Conservation (phyloP, 192 early-diverging fungal genomes). For the Umbelopsis isabellina region DNA sequence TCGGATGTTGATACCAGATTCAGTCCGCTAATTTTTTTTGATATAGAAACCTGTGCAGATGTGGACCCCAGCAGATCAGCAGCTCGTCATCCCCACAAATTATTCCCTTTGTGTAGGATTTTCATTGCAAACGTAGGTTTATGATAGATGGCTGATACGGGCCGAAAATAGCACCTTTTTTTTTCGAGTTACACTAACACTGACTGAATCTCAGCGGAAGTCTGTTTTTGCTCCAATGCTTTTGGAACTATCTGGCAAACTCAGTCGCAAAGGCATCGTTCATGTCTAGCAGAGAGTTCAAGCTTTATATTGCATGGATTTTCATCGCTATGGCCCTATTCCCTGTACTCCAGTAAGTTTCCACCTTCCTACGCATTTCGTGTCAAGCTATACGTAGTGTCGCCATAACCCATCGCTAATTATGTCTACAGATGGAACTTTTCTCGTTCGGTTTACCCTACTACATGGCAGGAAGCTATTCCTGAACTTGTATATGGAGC, state of each 20-base stretch:
- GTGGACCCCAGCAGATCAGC: conserved; percentile 27
- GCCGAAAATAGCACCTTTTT: background rate
- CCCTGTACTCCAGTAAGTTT: conserved; percentile 39
- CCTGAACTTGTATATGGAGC: conserved; percentile 38
- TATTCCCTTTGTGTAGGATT: conserved; percentile 37
- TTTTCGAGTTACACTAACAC: background rate
- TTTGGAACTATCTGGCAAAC: conserved; percentile 53
- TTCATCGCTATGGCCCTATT: conserved; percentile 35
- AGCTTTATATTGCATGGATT: conserved; percentile 43
- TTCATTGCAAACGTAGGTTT: conserved; percentile 45
- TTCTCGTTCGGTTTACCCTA: conserved; percentile 28
- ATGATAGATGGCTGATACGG: background rate
- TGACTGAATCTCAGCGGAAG: conserved; percentile 30
- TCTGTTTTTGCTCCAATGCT: conserved; percentile 49
- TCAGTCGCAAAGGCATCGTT: conserved; percentile 44
- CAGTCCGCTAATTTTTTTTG: background rate
- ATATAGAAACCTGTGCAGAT: conserved; percentile 21
- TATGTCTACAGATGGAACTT: conserved; percentile 24
- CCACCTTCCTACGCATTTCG: background rate
- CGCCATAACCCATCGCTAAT: background rate
- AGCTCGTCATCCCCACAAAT: conserved; percentile 1
- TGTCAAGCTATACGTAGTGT: no score
- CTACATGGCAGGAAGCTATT: conserved; percentile 37
- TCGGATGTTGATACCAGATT: background rate
- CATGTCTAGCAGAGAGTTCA: conserved; percentile 53